Conservation (phyloP, 805 yeast species). For the Candida hispaniensis region DNA sequence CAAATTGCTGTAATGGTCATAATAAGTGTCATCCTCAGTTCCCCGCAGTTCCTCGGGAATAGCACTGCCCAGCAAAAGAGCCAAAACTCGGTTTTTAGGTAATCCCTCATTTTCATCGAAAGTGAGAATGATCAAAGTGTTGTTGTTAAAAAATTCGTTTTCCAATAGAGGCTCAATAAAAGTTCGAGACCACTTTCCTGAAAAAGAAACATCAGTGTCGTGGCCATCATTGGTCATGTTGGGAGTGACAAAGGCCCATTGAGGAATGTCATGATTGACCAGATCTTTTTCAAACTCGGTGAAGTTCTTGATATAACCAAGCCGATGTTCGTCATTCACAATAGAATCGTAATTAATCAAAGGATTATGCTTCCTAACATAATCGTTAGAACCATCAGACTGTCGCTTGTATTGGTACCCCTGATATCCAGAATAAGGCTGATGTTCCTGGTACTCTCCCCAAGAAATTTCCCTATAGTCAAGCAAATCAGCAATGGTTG, state of each 20-base stretch:
- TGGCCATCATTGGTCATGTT: conserved; percentile 46
- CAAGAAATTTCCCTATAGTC: conserved; percentile 39
- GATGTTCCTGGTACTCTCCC: conserved; percentile 45
- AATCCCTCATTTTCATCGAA: conserved; percentile 41
- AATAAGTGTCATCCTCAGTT: conserved; percentile 38
- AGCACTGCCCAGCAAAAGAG: conserved; percentile 40
- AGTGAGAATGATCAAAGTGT: conserved; percentile 38
- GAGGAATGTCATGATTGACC: conserved; percentile 35
- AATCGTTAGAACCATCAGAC: conserved; percentile 35
- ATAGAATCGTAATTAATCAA: conserved; percentile 36
- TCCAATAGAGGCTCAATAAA: conserved; percentile 37
- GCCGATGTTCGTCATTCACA: conserved; percentile 30
- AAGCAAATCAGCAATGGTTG: conserved; percentile 39
- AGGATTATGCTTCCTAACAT: conserved; percentile 46
- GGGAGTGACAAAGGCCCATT: conserved; percentile 45
- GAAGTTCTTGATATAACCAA: conserved; percentile 39
- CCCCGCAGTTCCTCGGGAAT: conserved; percentile 35
- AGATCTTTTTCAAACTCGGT: conserved; percentile 36
- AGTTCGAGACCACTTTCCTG: conserved; percentile 38
- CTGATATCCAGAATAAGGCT: conserved; percentile 43
- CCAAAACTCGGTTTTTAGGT: conserved; percentile 37
- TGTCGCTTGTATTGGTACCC: conserved; percentile 40
- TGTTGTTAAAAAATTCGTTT: conserved; percentile 39
- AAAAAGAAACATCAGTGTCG: conserved; percentile 37
- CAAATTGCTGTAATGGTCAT: conserved; percentile 43